Percentiles rank a stretch among this genome's conserved stretches.
Conservation (phyloP, 2,329 filamentous ascomycete genomes). For the Hymenoscyphus occultus region DNA sequence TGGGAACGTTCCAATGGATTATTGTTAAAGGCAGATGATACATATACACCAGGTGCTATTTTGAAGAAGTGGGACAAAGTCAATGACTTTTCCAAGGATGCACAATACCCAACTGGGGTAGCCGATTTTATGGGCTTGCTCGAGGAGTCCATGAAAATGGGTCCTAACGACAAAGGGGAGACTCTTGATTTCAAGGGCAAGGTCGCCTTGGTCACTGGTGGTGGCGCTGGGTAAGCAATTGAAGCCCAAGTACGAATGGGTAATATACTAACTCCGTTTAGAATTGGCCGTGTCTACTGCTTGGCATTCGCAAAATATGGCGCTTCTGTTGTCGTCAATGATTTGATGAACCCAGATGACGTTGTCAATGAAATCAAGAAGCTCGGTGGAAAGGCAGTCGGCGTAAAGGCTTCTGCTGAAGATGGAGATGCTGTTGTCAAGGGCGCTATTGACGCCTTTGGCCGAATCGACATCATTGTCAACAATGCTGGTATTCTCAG, state of each 20-base stretch:
- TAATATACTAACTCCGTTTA: constrained; percentile 29
- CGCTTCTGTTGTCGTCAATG: constrained; percentile 88
- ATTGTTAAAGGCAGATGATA: constrained; percentile 83
- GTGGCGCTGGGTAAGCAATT: constrained; percentile 65
- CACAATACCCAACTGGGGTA: constrained; percentile 78
- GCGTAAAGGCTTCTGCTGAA: constrained; percentile 90
- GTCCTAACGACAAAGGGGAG: constrained; percentile 67
- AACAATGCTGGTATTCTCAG: constrained; percentile 98
- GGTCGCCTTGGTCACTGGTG: constrained; percentile 84
- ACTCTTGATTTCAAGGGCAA: constrained; percentile 79
- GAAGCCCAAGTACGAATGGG: neutral
- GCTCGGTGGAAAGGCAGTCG: constrained; percentile 82
- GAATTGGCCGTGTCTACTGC: constrained; percentile 87
- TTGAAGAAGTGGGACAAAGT: constrained; percentile 88
- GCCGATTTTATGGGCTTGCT: constrained; percentile 86
- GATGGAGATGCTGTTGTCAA: constrained; percentile 91
- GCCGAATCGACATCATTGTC: constrained; percentile 89
- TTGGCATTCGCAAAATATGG: constrained; percentile 83
- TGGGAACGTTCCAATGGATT: constrained; percentile 93
- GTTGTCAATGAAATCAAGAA: constrained; percentile 93
- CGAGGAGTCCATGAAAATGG: constrained; percentile 77
- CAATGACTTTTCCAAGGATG: constrained; percentile 82
- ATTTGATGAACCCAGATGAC: constrained; percentile 85
- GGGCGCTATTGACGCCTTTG: constrained; percentile 87
- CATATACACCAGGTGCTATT: constrained; percentile 83